Percentiles rank a stretch among this genome's conserved stretches.
Evolutionary conservation across 1,139 yeast species (phyloP).

Genomic region (Saccharomyces hybrid): DNA sequence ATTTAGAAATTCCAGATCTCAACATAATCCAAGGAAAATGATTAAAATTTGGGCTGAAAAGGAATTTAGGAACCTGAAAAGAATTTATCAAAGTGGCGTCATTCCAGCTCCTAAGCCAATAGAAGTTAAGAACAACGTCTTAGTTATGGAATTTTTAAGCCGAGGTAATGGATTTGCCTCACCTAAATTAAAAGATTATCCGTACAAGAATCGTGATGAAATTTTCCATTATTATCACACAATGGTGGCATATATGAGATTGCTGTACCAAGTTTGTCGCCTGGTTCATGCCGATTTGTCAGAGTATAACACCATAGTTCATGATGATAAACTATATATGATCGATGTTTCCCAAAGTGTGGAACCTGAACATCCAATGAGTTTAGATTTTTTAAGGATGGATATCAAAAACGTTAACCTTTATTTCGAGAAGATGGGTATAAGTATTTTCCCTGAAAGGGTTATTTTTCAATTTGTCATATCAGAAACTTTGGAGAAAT

Average conservation of each 20-base stretch:
- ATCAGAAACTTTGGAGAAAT: slow-evolving; percentile 32
- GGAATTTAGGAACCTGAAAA: slow-evolving; percentile 83
- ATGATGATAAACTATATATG: slow-evolving; percentile 69
- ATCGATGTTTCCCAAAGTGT: slow-evolving; percentile 97
- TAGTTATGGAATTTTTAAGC: slow-evolving; percentile 87
- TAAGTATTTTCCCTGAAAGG: slow-evolving; percentile 74
- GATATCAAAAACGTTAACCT: slow-evolving; percentile 93
- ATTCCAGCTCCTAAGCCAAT: slow-evolving; percentile 91
- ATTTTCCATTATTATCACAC: slow-evolving; percentile 64
- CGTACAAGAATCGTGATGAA: slow-evolving; percentile 55
- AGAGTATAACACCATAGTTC: slow-evolving; percentile 88
- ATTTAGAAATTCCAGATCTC: slow-evolving; percentile 74
- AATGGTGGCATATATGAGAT: slow-evolving; percentile 75
- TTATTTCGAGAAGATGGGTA: slow-evolving; percentile 66
- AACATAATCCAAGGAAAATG: slow-evolving; percentile 94
- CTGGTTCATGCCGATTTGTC: slow-evolving; percentile 95
- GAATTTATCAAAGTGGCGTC: slow-evolving; percentile 60
- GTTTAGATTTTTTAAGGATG: slow-evolving; percentile 90
- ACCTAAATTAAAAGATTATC: slow-evolving; percentile 79
- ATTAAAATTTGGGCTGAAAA: slow-evolving; percentile 98
- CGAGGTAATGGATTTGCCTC: slow-evolving; percentile 61
- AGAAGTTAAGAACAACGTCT: slow-evolving; percentile 79
- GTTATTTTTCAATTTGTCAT: slow-evolving; percentile 69
- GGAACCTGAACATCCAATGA: slow-evolving; percentile 97
- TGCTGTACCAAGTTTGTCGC: slow-evolving; percentile 79